phyloP scores from a whole-genome alignment of 2,329 filamentous ascomycete species.

The Alternaria postmessia region DNA sequence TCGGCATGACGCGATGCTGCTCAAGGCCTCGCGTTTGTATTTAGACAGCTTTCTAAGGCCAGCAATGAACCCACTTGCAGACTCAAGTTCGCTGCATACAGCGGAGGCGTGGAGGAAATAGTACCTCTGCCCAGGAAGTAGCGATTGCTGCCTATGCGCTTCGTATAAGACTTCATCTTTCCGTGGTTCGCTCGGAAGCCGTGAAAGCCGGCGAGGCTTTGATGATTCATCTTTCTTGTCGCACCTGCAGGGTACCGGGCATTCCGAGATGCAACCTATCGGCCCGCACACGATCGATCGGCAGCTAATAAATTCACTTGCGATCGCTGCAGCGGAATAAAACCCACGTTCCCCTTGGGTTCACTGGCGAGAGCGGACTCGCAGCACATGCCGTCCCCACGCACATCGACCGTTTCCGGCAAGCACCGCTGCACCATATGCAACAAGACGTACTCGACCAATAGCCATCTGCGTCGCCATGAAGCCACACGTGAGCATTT shows the following conservation, averaged over 20 bases:
- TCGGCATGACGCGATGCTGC: not conserved
- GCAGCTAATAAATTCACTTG: not conserved
- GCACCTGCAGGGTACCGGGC: not conserved
- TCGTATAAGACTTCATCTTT: not conserved
- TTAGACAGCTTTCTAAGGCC: not conserved
- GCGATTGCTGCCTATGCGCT: not conserved
- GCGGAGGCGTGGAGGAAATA: too few relatives aligned
- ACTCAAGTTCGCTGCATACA: not conserved
- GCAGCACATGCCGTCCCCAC: not conserved
- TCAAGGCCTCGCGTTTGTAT: not conserved
- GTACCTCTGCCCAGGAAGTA: not conserved
- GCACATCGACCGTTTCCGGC: not conserved
- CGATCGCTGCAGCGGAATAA: not conserved
- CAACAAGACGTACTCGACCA: not conserved
- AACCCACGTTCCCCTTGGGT: constrained; percentile 1
- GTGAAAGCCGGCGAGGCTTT: not conserved
- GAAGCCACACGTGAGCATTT: not conserved
- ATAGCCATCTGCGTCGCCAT: constrained; percentile 1
- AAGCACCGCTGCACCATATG: constrained; percentile 1
- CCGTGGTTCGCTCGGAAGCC: not conserved
- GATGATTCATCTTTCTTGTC: not conserved
- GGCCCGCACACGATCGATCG: not conserved
- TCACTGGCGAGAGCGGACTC: not conserved
- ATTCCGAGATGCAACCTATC: not conserved
- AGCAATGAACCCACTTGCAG: too few relatives aligned